phyloP scores from a whole-genome alignment of 306 rosid genomes.

The Malus orientalis region DNA sequence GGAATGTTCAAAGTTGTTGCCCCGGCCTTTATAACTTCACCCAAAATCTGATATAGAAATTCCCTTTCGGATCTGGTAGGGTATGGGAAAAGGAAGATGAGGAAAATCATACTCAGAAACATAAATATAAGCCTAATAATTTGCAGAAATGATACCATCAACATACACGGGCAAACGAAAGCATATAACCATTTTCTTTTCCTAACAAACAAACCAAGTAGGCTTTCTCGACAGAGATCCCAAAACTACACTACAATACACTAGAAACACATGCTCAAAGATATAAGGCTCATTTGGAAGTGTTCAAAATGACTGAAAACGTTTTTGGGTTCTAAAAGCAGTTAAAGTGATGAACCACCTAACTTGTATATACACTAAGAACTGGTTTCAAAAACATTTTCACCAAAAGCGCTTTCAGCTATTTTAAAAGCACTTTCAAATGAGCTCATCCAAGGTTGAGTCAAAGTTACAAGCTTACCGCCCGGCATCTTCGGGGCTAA shows the following conservation, averaged over 20 bases:
- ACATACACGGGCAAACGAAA: background rate
- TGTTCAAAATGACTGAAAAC: too few species aligned
- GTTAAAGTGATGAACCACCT: too few species aligned
- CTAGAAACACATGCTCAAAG: background rate
- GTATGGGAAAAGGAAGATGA: constrained; percentile 1
- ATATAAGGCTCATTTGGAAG: too few species aligned
- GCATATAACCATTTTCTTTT: background rate
- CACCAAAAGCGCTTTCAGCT: too few species aligned
- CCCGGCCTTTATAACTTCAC: constrained; percentile 90
- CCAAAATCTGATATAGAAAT: constrained; percentile 77
- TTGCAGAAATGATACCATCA: background rate
- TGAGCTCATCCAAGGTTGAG: background rate
- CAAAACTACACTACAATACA: background rate
- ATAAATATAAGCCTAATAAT: too few species aligned
- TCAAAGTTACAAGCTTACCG: constrained; percentile 34
- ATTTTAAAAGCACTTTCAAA: too few species aligned
- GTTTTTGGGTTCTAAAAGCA: too few species aligned
- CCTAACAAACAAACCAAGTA: background rate
- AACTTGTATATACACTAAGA: too few species aligned
- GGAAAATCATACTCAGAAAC: background rate
- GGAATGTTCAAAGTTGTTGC: constrained; percentile 97
- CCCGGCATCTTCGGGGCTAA: constrained; percentile 98
- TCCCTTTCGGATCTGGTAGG: constrained; percentile 72
- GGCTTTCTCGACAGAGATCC: background rate
- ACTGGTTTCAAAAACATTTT: too few species aligned